Evolutionary conservation across 116 monocot genomes (phyloP), one percentile per base, ranked within the genome.

Genomic region (Iris pallida): DNA sequence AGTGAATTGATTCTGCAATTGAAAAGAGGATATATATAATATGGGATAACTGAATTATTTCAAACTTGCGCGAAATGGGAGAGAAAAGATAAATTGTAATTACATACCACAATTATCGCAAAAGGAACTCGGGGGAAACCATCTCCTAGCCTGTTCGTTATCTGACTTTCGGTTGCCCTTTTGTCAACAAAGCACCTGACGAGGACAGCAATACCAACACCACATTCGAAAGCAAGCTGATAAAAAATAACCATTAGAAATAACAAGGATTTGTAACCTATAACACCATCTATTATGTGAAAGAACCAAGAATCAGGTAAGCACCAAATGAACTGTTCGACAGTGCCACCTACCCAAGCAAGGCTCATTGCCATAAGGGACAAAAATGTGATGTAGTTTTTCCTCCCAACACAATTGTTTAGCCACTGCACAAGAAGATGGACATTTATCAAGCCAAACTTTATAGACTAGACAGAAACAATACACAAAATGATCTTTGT

Each of bases 401-500:
- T 91, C 53, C 91, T 76, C 30, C 95, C 95, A 49, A 95, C 88
- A 59, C 95, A 95, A 69, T 95, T 95, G 76, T 95, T 95, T 42
- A 95, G 56, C 95, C 95, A 95, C 95, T 95, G 88, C 71, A 30
- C 30, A 30, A 30, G 30, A 30, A 30, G 30, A 30, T 30, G 30
- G 30, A 30, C 30, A 30, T 30, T 30, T 30, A 30, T 30, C 2
- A 30, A 30, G 30, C 30, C 30, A 30, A 30, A 30, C 30, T 3
- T 30, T 30, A 30, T 30, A 30, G 30, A 30, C 30, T 30, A 30
- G 30, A 30, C 30, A 30, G 30, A 30, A 30, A 30, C 30, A 30
- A 30, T 30, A 30, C 30, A 30, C 30, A 30, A 30, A 30, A 30
- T 30, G 30, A 30, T 30, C 30, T 30, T 30, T 30, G 30, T 30